Evolutionary conservation across 148 eudicot genomes (phyloP), one percentile per base, ranked within the genome.

Genomic region (Silene conica): DNA sequence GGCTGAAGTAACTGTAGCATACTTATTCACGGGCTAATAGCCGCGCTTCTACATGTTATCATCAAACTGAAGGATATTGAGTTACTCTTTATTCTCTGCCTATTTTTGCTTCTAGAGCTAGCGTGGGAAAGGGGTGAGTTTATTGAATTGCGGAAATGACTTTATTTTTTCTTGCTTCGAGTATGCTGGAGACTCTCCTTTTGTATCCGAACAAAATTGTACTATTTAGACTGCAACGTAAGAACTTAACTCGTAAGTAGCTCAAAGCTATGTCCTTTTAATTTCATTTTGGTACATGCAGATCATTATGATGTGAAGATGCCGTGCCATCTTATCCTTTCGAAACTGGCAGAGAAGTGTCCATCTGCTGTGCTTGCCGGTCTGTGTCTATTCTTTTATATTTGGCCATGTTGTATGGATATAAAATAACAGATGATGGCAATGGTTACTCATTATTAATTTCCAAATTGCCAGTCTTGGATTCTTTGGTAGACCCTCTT

Each of bases 251-350:
- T 34, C 8, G 16, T 16, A 34, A 71, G 22, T 43, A 4, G 20
- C 8, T 71, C 8, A 18, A 21, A 15, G 22, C 5, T 5, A 3
- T 69, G 21, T 55, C 48, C 67, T 63, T n/a, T 18, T 41, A 18
- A 15, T 18, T 63, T 59, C 26, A 34, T 13, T 58, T 52, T 66
- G 15, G 73, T 78, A 18, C 57, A 69, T 8, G 63, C 96, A 95
- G 99, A 95, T 92, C 99, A 92, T 87, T 95, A 95, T 85, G 99
- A 95, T 83, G 97, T 95, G 70, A 95, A 96, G 74, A 96, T 92
- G 99, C 99, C 99, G 25, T 96, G 99, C 79, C 97, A 92, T 81
- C 91, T 96, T 41, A 92, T 96, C 76, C 99, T 96, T 34, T 92
- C 97, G 13, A 96, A 96, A 81, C 87, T 96, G 74, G 92, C 97